Base-by-base conservation (phyloP, 75 land plant genomes). In the Selaginella moellendorffii region DNA sequence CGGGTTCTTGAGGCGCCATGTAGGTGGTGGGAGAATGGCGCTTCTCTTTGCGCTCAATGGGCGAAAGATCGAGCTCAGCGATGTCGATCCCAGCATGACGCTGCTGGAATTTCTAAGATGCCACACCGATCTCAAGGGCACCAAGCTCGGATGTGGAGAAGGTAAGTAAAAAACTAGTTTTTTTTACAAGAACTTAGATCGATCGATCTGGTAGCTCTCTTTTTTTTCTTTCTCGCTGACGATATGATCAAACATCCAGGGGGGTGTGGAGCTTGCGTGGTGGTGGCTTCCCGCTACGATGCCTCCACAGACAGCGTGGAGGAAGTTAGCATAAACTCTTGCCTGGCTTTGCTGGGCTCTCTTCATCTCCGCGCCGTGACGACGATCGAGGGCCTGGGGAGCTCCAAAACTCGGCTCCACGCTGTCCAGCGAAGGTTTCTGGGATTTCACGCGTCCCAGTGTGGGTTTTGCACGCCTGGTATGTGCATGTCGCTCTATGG, bases 101-200 rank as follows among this genome's bases (percentile, higher is more conserved):
- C 63, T 88, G 76, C 80, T 88, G 14, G 74, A 78, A 27, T 88
- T 80, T 73, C 69, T 85, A 54, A 77, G 93, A 28, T 36, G 72
- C 17, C 69, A 69, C 23, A 85, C 90, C 51, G 62, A 27, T 9
- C 79, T 70, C 70, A 80, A 54, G 42, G 81, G 90, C 23, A 77
- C 81, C 65, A 88, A 88, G 74, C 90, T 82, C 64, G 75, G 82
- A 1, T 88, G 93, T 65, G 86, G 90, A 12, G 93, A 88, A 83
- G 95, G 95, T 85, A 5, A 36, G 46, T n/a, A n/a, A n/a, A n/a
- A n/a, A n/a, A n/a, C n/a, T n/a, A n/a, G n/a, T n/a, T n/a, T n/a
- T n/a, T n/a, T n/a, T n/a, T n/a, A n/a, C n/a, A n/a, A n/a, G n/a
- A n/a, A n/a, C n/a, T n/a, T n/a, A n/a, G n/a, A n/a, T n/a, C n/a